Percentiles rank a stretch among this genome's conserved stretches.
These are phyloP conservation scores for Colletotrichum scovillei DNA, from an alignment of 2,329 filamentous ascomycete species.

Conservation along the genomic window DNA sequence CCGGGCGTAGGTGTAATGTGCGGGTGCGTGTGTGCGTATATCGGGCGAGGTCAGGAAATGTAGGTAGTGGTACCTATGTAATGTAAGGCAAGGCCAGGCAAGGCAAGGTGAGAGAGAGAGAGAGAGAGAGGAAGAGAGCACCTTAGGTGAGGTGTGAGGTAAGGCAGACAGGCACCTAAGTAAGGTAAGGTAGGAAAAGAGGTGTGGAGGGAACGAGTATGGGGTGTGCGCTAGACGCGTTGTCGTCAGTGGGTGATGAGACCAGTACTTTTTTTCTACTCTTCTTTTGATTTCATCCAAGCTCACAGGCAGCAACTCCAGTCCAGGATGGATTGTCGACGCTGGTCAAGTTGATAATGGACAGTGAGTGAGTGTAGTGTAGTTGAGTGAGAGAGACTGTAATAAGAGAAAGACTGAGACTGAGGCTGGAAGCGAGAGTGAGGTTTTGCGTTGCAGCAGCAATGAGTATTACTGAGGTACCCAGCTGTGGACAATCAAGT, in stretches of 20 bases:
- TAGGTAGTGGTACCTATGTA: not conserved
- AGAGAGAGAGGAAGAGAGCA: not conserved
- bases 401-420: not conserved
- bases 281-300: not conserved
- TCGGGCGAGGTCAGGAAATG: not conserved
- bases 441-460: not conserved
- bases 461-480: not conserved
- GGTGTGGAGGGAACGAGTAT: not conserved
- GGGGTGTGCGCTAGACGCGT: not conserved
- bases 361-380: not conserved
- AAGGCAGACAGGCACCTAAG: not conserved
- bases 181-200: not conserved
- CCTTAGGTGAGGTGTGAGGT: not conserved
- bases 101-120: not conserved
- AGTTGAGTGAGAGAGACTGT: not conserved
- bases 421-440: not conserved
- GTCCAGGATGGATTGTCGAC: not conserved
- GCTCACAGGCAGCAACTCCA: not conserved
- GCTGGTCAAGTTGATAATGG: not conserved
- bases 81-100: not conserved
- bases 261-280: not conserved
- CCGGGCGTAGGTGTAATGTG: constrained; percentile 25
- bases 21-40: constrained; percentile 2
- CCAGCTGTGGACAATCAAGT: not conserved
- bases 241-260: constrained; percentile 30